phyloP scores from a whole-genome alignment of 169 alveolate genomes.

The Plasmodium vinckei region DNA sequence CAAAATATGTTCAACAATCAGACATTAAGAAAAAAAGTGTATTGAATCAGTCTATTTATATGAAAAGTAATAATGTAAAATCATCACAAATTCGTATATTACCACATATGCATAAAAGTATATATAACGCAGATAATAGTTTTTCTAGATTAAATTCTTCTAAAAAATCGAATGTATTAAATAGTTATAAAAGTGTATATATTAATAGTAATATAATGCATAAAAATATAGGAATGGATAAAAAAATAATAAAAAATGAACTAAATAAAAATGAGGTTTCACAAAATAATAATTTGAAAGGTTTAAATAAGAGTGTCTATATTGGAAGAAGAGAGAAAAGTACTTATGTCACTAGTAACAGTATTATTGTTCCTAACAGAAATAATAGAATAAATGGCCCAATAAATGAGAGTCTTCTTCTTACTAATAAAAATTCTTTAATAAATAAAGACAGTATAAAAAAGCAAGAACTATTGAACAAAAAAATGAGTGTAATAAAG shows the following conservation, averaged over 20 bases:
- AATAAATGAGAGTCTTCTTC: conserved; percentile 4
- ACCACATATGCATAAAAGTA: conserved; percentile 19
- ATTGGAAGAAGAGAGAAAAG: conserved; percentile 18
- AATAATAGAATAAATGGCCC: background rate
- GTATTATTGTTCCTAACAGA: background rate
- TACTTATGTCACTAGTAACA: too few species aligned
- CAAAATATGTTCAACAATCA: conserved; percentile 8
- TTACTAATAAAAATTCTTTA: conserved; percentile 3
- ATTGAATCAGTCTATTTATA: conserved; percentile 32
- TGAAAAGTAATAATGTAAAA: conserved; percentile 25
- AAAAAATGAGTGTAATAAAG: conserved; percentile 11
- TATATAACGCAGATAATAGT: conserved; percentile 15
- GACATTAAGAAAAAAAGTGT: conserved; percentile 20
- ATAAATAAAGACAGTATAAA: conserved; percentile 19
- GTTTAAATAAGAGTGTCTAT: conserved; percentile 43
- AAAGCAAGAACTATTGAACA: conserved; percentile 9
- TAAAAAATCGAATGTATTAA: conserved; percentile 8
- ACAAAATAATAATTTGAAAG: background rate
- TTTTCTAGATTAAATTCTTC: conserved; percentile 9
- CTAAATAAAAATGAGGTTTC: conserved; percentile 15
- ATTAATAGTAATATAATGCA: background rate
- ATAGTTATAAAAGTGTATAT: conserved; percentile 8
- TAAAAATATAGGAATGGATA: background rate
- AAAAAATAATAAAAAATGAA: conserved; percentile 21
- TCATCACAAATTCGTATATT: conserved; percentile 5